These are phyloP conservation scores for Rhynchospora tenuis DNA, from an alignment of 176 grass and related monocot genomes.

Conservation along the genomic window DNA sequence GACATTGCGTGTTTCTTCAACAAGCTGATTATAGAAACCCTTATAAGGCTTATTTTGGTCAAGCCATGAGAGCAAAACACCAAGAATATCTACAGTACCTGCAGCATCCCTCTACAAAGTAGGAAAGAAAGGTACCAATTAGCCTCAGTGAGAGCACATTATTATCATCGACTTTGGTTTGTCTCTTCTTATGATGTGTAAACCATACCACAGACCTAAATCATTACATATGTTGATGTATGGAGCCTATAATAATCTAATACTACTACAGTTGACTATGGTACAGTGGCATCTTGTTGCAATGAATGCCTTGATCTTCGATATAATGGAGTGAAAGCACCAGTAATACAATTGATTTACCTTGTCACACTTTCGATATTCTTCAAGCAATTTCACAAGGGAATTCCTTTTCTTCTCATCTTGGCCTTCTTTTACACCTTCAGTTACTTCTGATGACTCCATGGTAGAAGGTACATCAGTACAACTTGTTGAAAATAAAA, in stretches of 20 bases:
- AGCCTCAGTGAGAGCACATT: not conserved
- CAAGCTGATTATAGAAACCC: constrained; percentile 10
- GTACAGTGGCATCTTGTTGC: not conserved
- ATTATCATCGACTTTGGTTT: not conserved
- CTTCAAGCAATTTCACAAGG: not conserved
- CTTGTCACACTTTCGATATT: not conserved
- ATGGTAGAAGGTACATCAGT: not conserved
- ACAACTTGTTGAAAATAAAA: no score
- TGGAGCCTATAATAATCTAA: not conserved
- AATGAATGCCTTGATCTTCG: not conserved
- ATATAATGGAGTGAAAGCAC: not conserved
- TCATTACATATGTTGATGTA: not conserved
- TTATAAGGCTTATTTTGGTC: not conserved
- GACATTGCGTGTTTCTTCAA: constrained; percentile 19
- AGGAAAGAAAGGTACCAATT: not conserved
- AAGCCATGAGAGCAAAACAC: constrained; percentile 8
- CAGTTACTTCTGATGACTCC: not conserved
- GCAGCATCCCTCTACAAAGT: constrained; percentile 32
- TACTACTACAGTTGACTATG: not conserved
- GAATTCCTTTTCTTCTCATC: not conserved
- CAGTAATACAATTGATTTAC: not conserved
- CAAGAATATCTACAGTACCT: constrained; percentile 17
- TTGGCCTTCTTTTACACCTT: not conserved
- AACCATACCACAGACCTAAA: not conserved
- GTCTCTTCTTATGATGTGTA: not conserved